A percentile compares a stretch with the other conserved stretches of the same genome.
Conservation (phyloP, 768 basidiomycete genomes). For the Boletales sp. region DNA sequence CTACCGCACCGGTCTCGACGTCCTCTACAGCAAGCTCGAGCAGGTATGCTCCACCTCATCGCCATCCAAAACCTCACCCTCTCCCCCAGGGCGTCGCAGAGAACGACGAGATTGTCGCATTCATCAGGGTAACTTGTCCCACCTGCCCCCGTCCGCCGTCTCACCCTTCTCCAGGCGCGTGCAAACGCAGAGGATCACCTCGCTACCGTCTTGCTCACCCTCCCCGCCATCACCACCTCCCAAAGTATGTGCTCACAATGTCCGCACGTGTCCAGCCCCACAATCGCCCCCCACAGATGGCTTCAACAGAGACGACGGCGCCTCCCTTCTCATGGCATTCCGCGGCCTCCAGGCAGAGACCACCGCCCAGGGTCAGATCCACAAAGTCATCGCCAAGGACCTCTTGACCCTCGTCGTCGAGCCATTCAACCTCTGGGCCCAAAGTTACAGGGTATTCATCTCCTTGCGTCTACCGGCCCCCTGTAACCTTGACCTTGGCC, state of each 20-base stretch:
- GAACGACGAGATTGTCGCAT: slow-evolving; percentile 78
- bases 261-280: slow-evolving; percentile 1
- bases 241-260: slow-evolving; percentile 36
- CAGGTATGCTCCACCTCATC: slow-evolving; percentile 46
- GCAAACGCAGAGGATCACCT: slow-evolving; percentile 65
- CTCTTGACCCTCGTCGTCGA: slow-evolving; percentile 71
- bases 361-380: slow-evolving; percentile 65
- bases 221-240: slow-evolving; percentile 45
- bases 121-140: slow-evolving; percentile 65
- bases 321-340: slow-evolving; percentile 76
- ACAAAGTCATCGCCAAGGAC: slow-evolving; percentile 69
- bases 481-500: slow-evolving; percentile 7
- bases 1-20: slow-evolving; percentile 79
- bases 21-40: slow-evolving; percentile 71
- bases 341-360: slow-evolving; percentile 78
- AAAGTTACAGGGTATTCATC: slow-evolving; percentile 56
- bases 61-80: slow-evolving; percentile 9
- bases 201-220: slow-evolving; percentile 53
- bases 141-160: not conserved
- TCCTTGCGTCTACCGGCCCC: slow-evolving; percentile 5
- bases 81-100: slow-evolving; percentile 67
- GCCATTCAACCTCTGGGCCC: slow-evolving; percentile 80
- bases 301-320: slow-evolving; percentile 80
- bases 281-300: slow-evolving; percentile 45
- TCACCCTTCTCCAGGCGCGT: slow-evolving; percentile 54